A percentile compares a stretch with the other conserved stretches of the same genome.
These are phyloP conservation scores for Ophioceras dolichostomum DNA, from an alignment of 2,329 filamentous ascomycete species.

Conservation along the genomic window DNA sequence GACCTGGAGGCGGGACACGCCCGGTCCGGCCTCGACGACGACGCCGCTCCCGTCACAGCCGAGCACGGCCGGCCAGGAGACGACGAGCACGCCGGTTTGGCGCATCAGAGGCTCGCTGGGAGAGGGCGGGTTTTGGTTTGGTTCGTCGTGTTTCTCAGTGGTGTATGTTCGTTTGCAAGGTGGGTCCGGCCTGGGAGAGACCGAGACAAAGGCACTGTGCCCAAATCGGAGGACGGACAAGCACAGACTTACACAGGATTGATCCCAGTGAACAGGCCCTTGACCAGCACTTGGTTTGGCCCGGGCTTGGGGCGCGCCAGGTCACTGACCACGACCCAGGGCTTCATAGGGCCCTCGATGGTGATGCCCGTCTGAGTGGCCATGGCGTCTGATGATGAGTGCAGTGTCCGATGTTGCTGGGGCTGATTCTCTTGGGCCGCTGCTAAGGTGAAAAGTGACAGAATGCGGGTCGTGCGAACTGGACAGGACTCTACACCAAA, in stretches of 20 bases:
- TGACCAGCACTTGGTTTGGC: slow-evolving; percentile 20
- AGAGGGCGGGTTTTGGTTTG: too few relatives aligned
- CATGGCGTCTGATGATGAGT: too few relatives aligned
- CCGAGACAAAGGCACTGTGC: too few relatives aligned
- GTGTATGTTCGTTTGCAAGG: too few relatives aligned
- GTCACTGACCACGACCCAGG: slow-evolving; percentile 10
- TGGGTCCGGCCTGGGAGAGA: too few relatives aligned
- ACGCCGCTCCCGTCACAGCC: slow-evolving; percentile 23
- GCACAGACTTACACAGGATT: slow-evolving; percentile 23
- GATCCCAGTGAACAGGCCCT: slow-evolving; percentile 20
- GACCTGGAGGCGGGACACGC: slow-evolving; percentile 15
- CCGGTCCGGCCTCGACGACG: slow-evolving; percentile 17
- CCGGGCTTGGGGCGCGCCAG: slow-evolving; percentile 15
- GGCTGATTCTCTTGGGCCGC: too few relatives aligned
- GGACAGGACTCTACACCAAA: too few relatives aligned
- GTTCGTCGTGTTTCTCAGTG: not conserved
- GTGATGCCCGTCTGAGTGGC: slow-evolving; percentile 7
- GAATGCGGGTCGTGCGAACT: too few relatives aligned
- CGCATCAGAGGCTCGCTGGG: slow-evolving; percentile 20
- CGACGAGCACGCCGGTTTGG: slow-evolving; percentile 17
- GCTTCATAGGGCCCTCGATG: slow-evolving; percentile 5
- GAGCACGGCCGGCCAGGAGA: slow-evolving; percentile 21
- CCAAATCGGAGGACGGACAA: too few relatives aligned
- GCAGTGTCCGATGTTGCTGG: too few relatives aligned
- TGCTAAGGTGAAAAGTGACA: too few relatives aligned